phyloP scores from a whole-genome alignment of 257 asterid species.

The Cinchona pubescens region DNA sequence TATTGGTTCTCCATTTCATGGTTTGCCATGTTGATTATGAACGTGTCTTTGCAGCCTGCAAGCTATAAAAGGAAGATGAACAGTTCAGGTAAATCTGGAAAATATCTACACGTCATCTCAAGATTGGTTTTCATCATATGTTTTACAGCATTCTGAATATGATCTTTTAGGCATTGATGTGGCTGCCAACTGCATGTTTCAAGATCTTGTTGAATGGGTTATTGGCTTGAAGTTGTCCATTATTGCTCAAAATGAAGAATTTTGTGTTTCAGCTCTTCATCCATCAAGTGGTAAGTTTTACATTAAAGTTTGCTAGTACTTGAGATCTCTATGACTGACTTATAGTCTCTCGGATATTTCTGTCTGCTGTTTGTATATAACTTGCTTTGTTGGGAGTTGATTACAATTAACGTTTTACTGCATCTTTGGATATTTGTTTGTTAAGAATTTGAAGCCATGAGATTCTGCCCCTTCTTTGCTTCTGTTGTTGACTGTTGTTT shows the following conservation, averaged over 20 bases:
- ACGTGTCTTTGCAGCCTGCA: conserved; percentile 50
- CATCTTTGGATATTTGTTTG: not conserved
- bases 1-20: not conserved
- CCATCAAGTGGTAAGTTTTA: conserved; percentile 70
- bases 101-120: not conserved
- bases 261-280: conserved; percentile 47
- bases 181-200: conserved; percentile 61
- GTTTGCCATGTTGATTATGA: not conserved
- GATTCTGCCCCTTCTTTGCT: not conserved
- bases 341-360: conserved; percentile 4
- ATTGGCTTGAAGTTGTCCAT: conserved; percentile 63
- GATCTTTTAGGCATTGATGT: conserved; percentile 41
- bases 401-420: not conserved
- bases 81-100: conserved; percentile 48
- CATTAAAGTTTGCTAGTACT: conserved; percentile 4
- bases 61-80: conserved; percentile 53
- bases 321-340: conserved; percentile 10
- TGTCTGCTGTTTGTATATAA: not conserved
- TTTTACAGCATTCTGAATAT: conserved; percentile 12
- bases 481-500: not conserved
- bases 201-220: conserved; percentile 59
- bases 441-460: not conserved
- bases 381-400: not conserved
- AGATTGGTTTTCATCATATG: not conserved
- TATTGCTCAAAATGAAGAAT: conserved; percentile 44